A percentile compares a stretch with the other conserved stretches of the same genome.
phyloP scores from a whole-genome alignment of 2,329 filamentous ascomycete genomes.

The Coniochaeta hoffmannii region DNA sequence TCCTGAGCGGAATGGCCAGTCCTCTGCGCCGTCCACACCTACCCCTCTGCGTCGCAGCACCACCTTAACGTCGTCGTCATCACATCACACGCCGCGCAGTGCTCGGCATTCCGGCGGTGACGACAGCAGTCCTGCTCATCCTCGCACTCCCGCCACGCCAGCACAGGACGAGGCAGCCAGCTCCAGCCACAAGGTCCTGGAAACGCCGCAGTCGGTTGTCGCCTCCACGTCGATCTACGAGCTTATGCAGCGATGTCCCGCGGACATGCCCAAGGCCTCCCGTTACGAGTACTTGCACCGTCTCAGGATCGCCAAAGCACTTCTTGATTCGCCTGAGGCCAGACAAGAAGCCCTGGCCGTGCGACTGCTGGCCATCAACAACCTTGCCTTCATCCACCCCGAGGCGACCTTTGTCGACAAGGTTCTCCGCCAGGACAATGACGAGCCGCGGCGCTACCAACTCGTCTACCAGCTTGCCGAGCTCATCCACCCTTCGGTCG shows the following conservation, averaged over 20 bases:
- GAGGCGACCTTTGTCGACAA: constrained; percentile 81
- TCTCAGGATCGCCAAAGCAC: constrained; percentile 73
- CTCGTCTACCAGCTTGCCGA: constrained; percentile 89
- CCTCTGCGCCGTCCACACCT: constrained; percentile 58
- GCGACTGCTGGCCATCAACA: constrained; percentile 79
- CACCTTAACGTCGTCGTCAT: constrained; percentile 33
- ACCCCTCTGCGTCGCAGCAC: constrained; percentile 67
- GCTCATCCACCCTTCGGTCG: constrained; percentile 74
- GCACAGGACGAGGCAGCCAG: constrained; percentile 31
- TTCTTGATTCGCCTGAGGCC: constrained; percentile 56
- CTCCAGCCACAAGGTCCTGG: constrained; percentile 50
- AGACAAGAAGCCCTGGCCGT: constrained; percentile 73
- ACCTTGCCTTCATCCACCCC: constrained; percentile 80
- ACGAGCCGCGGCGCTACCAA: constrained; percentile 83
- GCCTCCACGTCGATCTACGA: constrained; percentile 46
- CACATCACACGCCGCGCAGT: constrained; percentile 34
- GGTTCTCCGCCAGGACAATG: constrained; percentile 77
- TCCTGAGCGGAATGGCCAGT: constrained; percentile 11
- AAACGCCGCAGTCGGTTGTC: constrained; percentile 54
- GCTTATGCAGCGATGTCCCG: constrained; percentile 46
- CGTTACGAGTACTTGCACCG: constrained; percentile 83
- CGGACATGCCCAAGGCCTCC: constrained; percentile 62
- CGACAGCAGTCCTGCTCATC: constrained; percentile 30
- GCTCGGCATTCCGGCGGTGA: constrained; percentile 9
- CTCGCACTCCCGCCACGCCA: constrained; percentile 27